Conservation (phyloP, 2,329 filamentous ascomycete genomes). For the Colletotrichum horii region DNA sequence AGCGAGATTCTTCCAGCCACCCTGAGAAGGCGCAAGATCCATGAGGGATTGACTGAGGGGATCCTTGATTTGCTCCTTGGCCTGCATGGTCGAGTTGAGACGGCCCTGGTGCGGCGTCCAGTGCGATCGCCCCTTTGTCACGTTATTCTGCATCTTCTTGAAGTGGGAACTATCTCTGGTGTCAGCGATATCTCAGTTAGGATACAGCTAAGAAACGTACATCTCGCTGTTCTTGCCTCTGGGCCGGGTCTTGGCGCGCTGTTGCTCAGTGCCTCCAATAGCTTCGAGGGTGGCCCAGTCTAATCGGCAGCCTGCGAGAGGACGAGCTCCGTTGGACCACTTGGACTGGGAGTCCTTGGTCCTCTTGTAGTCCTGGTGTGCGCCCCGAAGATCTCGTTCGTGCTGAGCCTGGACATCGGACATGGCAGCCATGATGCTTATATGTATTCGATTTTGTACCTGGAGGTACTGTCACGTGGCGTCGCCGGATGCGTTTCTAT, state of each 20-base stretch:
- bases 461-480: not conserved
- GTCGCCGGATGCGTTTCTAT: not conserved
- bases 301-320: conserved; percentile 29
- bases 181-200: not conserved
- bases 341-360: conserved; percentile 46
- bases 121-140: conserved; percentile 38
- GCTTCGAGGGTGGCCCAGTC: conserved; percentile 20
- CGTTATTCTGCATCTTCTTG: conserved; percentile 34
- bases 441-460: not conserved
- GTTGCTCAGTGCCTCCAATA: conserved; percentile 29
- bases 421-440: conserved; percentile 27
- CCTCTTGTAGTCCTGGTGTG: conserved; percentile 47
- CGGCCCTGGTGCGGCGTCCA: conserved; percentile 30
- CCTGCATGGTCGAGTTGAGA: conserved; percentile 37
- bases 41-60: conserved; percentile 38
- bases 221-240: conserved; percentile 30
- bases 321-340: conserved; percentile 44
- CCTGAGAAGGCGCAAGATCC: conserved; percentile 31
- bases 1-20: not conserved
- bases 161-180: not conserved
- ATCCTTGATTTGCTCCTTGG: conserved; percentile 40
- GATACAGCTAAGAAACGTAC: conserved; percentile 28
- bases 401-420: conserved; percentile 21
- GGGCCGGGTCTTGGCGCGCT: conserved; percentile 40
- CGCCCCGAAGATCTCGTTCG: conserved; percentile 50